phyloP scores from a whole-genome alignment of 495 filamentous ascomycete species.

The Evansstolkia leycettana region DNA sequence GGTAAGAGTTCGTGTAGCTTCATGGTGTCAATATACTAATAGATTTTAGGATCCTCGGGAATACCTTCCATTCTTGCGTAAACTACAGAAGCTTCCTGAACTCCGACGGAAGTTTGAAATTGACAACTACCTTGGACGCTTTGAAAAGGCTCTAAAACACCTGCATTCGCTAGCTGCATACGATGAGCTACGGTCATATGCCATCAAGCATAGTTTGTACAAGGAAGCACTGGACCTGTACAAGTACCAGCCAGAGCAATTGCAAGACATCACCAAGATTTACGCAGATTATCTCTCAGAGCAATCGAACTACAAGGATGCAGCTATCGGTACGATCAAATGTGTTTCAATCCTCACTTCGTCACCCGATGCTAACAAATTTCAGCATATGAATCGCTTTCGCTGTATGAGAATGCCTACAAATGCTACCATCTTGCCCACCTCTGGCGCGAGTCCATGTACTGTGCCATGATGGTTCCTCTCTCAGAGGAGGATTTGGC shows the following conservation, averaged over 20 bases:
- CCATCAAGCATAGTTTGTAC: conserved; percentile 69
- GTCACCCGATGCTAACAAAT: not conserved
- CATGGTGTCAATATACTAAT: conserved; percentile 3
- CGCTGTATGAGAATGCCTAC: conserved; percentile 55
- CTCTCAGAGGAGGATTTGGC: conserved; percentile 42
- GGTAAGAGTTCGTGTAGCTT: conserved; percentile 16
- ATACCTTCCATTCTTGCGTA: conserved; percentile 88
- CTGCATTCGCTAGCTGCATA: conserved; percentile 56
- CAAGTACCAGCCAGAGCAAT: conserved; percentile 55
- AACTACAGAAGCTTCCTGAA: conserved; percentile 58
- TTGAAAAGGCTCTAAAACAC: conserved; percentile 63
- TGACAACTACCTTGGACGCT: conserved; percentile 71
- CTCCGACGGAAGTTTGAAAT: conserved; percentile 68
- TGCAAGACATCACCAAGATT: conserved; percentile 52
- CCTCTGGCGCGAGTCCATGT: conserved; percentile 83
- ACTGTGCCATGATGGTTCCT: conserved; percentile 54
- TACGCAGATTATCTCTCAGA: conserved; percentile 70
- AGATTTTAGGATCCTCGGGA: conserved; percentile 68
- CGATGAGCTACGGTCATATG: conserved; percentile 64
- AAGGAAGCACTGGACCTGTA: conserved; percentile 66
- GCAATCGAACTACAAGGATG: conserved; percentile 66
- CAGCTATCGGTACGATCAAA: conserved; percentile 47
- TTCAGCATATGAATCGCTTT: conserved; percentile 79
- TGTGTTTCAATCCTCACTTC: not conserved
- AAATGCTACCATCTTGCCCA: conserved; percentile 70